phyloP scores from a whole-genome alignment of 2,329 filamentous ascomycete species.

The Fusarium heterosporum region DNA sequence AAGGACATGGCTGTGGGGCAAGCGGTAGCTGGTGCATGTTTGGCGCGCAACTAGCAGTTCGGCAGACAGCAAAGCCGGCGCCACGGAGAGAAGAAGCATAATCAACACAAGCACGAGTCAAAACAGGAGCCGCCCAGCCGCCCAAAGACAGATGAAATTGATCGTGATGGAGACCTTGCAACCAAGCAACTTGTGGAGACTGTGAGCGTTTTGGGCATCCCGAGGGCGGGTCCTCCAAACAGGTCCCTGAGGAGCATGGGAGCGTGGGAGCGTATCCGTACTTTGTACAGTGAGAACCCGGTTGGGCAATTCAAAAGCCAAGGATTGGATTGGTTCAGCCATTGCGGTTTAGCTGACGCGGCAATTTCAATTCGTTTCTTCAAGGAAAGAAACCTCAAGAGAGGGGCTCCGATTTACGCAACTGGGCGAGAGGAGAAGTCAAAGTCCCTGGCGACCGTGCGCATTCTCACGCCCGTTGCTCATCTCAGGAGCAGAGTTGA shows the following conservation, averaged over 20 bases:
- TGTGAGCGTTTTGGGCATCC: constrained; percentile 42
- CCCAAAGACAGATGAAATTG: constrained; percentile 11
- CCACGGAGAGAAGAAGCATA: constrained; percentile 43
- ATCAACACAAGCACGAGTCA: constrained; percentile 36
- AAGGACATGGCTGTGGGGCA: constrained; percentile 28
- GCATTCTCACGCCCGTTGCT: constrained; percentile 22
- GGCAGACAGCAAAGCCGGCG: constrained; percentile 44
- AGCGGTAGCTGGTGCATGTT: constrained; percentile 31
- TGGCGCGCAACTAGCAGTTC: constrained; percentile 42
- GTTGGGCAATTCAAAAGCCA: constrained; percentile 29
- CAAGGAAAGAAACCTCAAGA: constrained; percentile 10
- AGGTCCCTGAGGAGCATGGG: constrained; percentile 36
- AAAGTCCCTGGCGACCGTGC: constrained; percentile 27
- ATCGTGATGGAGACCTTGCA: constrained; percentile 5
- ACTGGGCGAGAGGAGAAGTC: constrained; percentile 14
- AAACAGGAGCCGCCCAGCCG: constrained; percentile 28
- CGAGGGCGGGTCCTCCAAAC: constrained; percentile 38
- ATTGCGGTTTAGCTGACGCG: constrained; percentile 37
- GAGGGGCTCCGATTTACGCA: constrained; percentile 21
- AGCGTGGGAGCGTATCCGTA: too few relatives aligned
- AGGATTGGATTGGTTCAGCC: constrained; percentile 15
- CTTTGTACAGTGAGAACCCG: constrained; percentile 23
- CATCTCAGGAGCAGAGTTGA: constrained; percentile 14
- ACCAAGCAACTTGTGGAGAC: constrained; percentile 27
- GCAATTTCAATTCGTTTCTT: constrained; percentile 24